Conservation (phyloP, 768 basidiomycete species). For the Kwoniella newhampshirensis region DNA sequence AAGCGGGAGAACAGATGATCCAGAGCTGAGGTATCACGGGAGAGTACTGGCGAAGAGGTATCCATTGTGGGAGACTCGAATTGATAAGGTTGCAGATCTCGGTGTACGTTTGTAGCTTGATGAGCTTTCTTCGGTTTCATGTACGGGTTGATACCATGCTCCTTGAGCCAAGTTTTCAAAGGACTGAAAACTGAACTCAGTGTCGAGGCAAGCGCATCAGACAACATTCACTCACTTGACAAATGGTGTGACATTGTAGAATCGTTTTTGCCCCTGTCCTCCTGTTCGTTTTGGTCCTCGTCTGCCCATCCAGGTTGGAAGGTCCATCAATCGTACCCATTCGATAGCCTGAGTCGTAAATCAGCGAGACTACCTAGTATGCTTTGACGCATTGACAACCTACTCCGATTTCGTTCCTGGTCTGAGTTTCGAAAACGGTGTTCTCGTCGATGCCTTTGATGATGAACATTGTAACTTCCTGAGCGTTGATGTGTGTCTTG, state of each 20-base stretch:
- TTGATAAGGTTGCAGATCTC: constrained; percentile 37
- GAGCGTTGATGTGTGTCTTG: constrained; percentile 82
- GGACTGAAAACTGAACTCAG: constrained; percentile 23
- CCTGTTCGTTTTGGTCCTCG: constrained; percentile 56
- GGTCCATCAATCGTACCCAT: constrained; percentile 85
- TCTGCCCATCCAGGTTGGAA: constrained; percentile 83
- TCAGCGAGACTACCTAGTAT: neutral
- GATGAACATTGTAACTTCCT: constrained; percentile 85
- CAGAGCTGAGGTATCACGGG: constrained; percentile 18
- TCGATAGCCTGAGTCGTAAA: constrained; percentile 73
- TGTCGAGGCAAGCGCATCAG: neutral
- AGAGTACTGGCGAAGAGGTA: neutral
- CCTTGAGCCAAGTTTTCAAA: constrained; percentile 41
- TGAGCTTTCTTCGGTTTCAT: constrained; percentile 28
- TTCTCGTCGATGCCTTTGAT: constrained; percentile 84
- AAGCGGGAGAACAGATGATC: constrained; percentile 41
- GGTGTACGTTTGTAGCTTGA: neutral
- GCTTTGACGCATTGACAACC: constrained; percentile 15
- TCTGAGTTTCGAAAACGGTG: constrained; percentile 85
- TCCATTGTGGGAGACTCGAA: constrained; percentile 23
- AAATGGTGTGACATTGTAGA: constrained; percentile 93
- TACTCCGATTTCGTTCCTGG: constrained; percentile 98
- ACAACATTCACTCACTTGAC: constrained; percentile 58
- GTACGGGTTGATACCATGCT: constrained; percentile 30
- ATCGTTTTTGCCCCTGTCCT: constrained; percentile 63